Base-by-base conservation (phyloP, 2,329 filamentous ascomycete species). In the Colletotrichum sp. region DNA sequence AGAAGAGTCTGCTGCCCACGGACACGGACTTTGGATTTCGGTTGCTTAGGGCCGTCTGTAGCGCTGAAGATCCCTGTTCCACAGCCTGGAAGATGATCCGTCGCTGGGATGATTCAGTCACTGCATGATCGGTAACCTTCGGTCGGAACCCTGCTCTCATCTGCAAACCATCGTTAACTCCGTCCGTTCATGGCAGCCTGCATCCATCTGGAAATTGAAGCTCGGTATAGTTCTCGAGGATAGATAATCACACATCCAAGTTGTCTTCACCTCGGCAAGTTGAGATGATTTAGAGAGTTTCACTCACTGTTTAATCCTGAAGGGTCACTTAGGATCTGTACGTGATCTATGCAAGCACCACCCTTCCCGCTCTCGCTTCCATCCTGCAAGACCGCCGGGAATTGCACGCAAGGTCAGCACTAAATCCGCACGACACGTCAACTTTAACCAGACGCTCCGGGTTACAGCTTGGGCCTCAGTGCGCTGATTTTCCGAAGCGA, bases 251-350 rank as follows among this genome's bases (percentile, higher is more conserved):
- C 26, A 32, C 4, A 14, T n/a, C 18, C 0, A 8, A 61, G 5
- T 13, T 30, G 2, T 9, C 5, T 34, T 4, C 3, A 21, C 58
- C 30, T 34, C 28, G 58, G 58, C 2, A 34, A 13, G n/a, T 34
- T 34, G 58, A 61, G 9, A 21, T 16, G 18, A n/a, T 0, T 0
- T 34, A 4, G 43, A 48, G 3, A 7, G 43, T 48, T 21, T 48
- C n/a, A 48, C 0, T 43, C 38, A 43, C 0, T n/a, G 8, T 21
- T 7, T 3, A 48, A 21, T 7, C n/a, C 43, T 7, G 0, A 21
- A 12, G 43, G n/a, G 13, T 21, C 43, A 48, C 43, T 48, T n/a
- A 48, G 43, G 43, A 13, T 0, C 21, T 58, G 16, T 30, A n/a
- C 58, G 28, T 13, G 56, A 61, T 61, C 26, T 30, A 3, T 28